Conservation (phyloP, 2,329 filamentous ascomycete species). For the Periconia sp. region DNA sequence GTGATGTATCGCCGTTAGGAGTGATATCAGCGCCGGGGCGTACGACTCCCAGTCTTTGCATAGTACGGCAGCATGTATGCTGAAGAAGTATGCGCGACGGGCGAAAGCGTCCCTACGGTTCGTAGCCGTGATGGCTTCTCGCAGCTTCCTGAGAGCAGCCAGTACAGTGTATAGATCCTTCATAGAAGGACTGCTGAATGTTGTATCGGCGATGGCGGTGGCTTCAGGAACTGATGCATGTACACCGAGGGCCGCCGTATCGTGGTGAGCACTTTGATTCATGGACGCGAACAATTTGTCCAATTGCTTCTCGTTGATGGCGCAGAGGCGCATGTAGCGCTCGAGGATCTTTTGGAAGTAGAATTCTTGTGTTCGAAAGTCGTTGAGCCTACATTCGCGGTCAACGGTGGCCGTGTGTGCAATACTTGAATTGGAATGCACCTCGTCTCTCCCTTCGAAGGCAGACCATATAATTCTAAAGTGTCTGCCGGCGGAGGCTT, state of each 20-base stretch:
- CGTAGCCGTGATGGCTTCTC: constrained; percentile 85
- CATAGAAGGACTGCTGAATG: constrained; percentile 35
- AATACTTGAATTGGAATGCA: no score
- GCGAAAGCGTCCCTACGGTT: constrained; percentile 80
- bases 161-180: constrained; percentile 75
- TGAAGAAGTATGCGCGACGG: constrained; percentile 89
- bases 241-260: constrained; percentile 21
- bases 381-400: constrained; percentile 50
- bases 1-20: constrained; percentile 75
- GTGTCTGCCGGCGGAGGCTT: constrained; percentile 78
- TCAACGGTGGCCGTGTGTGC: constrained; percentile 1
- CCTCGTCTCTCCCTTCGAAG: constrained; percentile 90
- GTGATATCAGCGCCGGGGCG: constrained; percentile 81
- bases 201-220: constrained; percentile 15
- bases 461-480: constrained; percentile 80
- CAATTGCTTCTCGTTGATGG: constrained; percentile 74
- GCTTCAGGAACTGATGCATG: constrained; percentile 9
- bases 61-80: constrained; percentile 82
- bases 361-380: constrained; percentile 78
- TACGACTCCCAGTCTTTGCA: constrained; percentile 86
- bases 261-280: constrained; percentile 27
- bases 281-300: constrained; percentile 76
- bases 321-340: constrained; percentile 89
- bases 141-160: constrained; percentile 85
- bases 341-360: constrained; percentile 90